Evolutionary conservation across 257 asterid species (phyloP), one percentile per base, ranked within the genome.

Genomic region (Ehretia macrophylla): DNA sequence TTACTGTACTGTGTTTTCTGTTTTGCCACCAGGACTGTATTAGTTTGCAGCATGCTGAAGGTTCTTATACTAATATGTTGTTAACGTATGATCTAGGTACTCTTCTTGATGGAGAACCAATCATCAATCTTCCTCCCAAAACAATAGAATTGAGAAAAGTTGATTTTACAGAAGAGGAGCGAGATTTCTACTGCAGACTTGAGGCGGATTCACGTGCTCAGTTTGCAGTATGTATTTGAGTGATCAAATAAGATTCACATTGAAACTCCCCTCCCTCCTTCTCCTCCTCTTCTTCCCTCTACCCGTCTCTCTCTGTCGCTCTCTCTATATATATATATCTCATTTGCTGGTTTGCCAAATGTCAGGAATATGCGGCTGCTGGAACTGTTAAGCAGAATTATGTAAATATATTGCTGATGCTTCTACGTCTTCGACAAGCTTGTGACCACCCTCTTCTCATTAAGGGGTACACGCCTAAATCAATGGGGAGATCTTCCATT

Each of bases 391-490:
- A 86, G 73, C 93, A 93, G 78, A 93, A 93, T 70, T 93, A 93
- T 75, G 85, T 93, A 46, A 89, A 93, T 75, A 93, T 93, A 65
- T 68, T 93, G 23, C 66, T 93, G 77, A 85, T 93, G 99, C 99
- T 93, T 77, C 70, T 93, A 76, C 85, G 97, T 57, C 92, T 93
- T 70, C 82, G 99, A 65, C 99, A 93, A 83, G 97, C 99, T 68
- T 93, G 97, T 81, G 99, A 89, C 73, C 99, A 93, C 59, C 99
- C 99, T 72, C 94, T 86, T 68, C 99, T 93, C 70, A 91, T 89
- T 59, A 85, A 76, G 76, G 92, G 90, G 3, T 78, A 73, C 79
- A 64, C 69, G 65, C 69, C 87, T 35, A 78, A 62, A 62, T 75
- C 85, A 35, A 85, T 72, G 57, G 64, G 70, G 67, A 80, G 82